These are phyloP conservation scores for Eremothecium sinecaudum DNA, from an alignment of 1,139 yeast species.

Conservation along the genomic window DNA sequence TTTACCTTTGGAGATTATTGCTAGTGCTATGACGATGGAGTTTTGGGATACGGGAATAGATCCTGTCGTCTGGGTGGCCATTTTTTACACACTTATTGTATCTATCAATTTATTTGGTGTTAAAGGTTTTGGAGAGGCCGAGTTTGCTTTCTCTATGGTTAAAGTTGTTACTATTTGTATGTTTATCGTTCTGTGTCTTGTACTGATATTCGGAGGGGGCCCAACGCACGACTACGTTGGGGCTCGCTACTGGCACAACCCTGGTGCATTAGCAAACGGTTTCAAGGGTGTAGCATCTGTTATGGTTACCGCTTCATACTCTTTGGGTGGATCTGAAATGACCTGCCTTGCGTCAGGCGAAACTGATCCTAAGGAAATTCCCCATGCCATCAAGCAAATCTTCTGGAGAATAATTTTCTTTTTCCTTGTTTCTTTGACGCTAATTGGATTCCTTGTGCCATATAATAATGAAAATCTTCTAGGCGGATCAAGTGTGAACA, in stretches of 20 bases:
- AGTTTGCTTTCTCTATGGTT: conserved; percentile 44
- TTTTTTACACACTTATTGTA: conserved; percentile 46
- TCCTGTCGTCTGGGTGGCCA: conserved; percentile 32
- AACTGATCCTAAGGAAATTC: conserved; percentile 59
- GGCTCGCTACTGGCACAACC: conserved; percentile 47
- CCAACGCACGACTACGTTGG: conserved; percentile 47
- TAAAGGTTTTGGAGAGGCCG: conserved; percentile 48
- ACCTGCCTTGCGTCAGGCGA: conserved; percentile 84
- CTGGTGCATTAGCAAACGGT: conserved; percentile 54
- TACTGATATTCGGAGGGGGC: conserved; percentile 57
- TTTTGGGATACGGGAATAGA: conserved; percentile 37
- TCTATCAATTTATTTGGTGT: conserved; percentile 53
- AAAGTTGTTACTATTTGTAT: conserved; percentile 52
- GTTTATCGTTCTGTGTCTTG: conserved; percentile 54
- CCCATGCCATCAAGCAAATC: conserved; percentile 62
- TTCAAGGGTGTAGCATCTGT: conserved; percentile 76
- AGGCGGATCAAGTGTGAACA: conserved; percentile 41
- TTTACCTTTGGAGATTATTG: conserved; percentile 56
- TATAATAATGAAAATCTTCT: conserved; percentile 45
- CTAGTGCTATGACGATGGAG: conserved; percentile 51
- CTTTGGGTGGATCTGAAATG: conserved; percentile 74
- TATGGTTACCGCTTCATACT: conserved; percentile 74
- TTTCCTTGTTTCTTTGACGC: conserved; percentile 48
- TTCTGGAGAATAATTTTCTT: conserved; percentile 62
- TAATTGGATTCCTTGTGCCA: conserved; percentile 62